phyloP scores from a whole-genome alignment of 441 rosid species.

The Aleurites moluccanus region DNA sequence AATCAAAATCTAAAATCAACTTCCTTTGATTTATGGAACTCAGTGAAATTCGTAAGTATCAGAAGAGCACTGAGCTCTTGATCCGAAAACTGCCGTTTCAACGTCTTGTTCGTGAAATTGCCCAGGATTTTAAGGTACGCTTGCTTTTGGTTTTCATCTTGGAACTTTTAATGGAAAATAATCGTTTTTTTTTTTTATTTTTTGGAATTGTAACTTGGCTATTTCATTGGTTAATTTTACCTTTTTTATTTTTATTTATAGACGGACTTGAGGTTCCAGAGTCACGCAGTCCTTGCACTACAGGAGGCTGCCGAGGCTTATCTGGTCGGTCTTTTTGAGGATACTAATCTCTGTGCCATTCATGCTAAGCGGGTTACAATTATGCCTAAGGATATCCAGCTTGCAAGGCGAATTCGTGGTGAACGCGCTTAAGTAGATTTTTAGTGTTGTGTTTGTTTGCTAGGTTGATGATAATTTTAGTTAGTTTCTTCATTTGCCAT shows the following conservation, averaged over 20 bases:
- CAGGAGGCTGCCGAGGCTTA: constrained; percentile 80
- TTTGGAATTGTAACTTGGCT: too few relatives aligned
- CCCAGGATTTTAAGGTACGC: constrained; percentile 59
- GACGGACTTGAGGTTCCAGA: constrained; percentile 76
- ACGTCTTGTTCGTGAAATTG: constrained; percentile 63
- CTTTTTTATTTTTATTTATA: background rate
- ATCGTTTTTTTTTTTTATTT: too few relatives aligned
- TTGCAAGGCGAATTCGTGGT: constrained; percentile 67
- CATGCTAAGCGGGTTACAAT: too few relatives aligned
- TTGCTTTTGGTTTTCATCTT: too few relatives aligned
- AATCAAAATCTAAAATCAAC: background rate
- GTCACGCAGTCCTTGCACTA: constrained; percentile 66
- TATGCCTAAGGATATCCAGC: constrained; percentile 71
- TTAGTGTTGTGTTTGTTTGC: background rate
- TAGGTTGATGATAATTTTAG: background rate
- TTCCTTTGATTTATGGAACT: background rate
- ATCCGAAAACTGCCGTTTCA: constrained; percentile 65
- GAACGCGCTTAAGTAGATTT: constrained; percentile 48
- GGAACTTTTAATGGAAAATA: too few relatives aligned
- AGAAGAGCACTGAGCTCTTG: constrained; percentile 69
- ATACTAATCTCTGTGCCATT: constrained; percentile 78
- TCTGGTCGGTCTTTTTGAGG: constrained; percentile 69
- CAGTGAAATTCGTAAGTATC: constrained; percentile 58
- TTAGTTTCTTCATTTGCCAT: background rate
- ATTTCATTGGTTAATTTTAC: accelerated